phyloP scores from a whole-genome alignment of 2,329 filamentous ascomycete species.

The Drechslera avenae region DNA sequence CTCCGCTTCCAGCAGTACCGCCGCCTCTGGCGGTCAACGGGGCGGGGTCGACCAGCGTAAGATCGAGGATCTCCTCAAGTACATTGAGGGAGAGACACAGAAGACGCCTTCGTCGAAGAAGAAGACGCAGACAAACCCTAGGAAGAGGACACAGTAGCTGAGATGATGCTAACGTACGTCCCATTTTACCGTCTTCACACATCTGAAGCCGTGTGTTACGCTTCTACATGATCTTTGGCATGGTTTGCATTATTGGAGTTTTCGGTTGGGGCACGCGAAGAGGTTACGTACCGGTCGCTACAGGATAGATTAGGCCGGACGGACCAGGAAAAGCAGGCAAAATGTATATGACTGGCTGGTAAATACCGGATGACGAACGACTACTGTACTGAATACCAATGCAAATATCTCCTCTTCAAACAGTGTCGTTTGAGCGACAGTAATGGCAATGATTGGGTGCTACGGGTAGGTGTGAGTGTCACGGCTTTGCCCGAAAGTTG shows the following conservation, averaged over 20 bases:
- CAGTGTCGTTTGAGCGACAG: too few relatives aligned
- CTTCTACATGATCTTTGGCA: neutral
- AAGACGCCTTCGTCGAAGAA: slow-evolving; percentile 55
- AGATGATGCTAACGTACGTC: neutral
- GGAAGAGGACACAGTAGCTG: slow-evolving; percentile 32
- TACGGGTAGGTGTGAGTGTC: too few relatives aligned
- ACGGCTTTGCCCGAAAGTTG: too few relatives aligned
- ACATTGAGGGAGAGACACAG: slow-evolving; percentile 75
- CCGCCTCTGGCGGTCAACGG: slow-evolving; percentile 46
- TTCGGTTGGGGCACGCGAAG: neutral
- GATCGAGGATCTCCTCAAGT: slow-evolving; percentile 91
- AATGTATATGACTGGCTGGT: neutral
- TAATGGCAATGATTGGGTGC: too few relatives aligned
- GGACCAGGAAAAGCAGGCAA: neutral
- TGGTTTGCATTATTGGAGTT: neutral
- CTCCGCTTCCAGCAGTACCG: slow-evolving; percentile 61
- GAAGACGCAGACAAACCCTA: slow-evolving; percentile 51
- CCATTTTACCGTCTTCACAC: neutral
- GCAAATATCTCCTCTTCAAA: slow-evolving; percentile 17
- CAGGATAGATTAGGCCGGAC: neutral
- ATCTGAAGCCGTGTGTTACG: neutral
- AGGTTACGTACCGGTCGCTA: neutral
- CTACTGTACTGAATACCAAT: slow-evolving; percentile 14
- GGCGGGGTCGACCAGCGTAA: slow-evolving; percentile 71
- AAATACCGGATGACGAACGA: slow-evolving; percentile 8